Base-by-base conservation (phyloP, 495 filamentous ascomycete species). In the Penicillium bovifimosum region DNA sequence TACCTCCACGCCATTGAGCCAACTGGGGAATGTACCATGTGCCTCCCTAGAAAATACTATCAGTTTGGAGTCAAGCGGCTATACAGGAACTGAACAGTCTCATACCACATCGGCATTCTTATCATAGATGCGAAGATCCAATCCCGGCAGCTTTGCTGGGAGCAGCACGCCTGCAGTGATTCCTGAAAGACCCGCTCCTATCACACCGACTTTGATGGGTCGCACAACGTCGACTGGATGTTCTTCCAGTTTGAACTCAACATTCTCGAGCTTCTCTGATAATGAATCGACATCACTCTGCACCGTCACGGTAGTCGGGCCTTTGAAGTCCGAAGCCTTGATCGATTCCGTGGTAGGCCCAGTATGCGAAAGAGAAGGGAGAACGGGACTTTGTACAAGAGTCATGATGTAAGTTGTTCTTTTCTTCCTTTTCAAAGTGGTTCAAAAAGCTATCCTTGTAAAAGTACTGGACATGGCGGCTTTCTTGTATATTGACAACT, bases 31-130 rank as follows among this genome's bases (percentile, higher is more conserved):
- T 53, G 8, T 62, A 69, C 69, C 79, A 82, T 14, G 76, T 80
- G 6, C 79, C 79, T 45, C 78, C 75, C 71, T 77, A 50, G 2
- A 29, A 52, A 35, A 10, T 7, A 14, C 16, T 29, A 17, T 47
- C 5, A 36, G 18, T 3, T 36, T 3, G 16, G 3, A 33, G 41
- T 24, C 18, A 13, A 13, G 18, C 5, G 6, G 34, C 34, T 36
- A 6, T 2, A n/a, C 13, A 13, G n/a, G 1, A 5, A 16, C 41
- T 33, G 38, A 47, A 13, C 7, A 14, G 5, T 8, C 36, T 60
- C 74, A 27, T 71, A 77, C 77, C 50, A 80, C 71, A 46, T 80
- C 78, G 6, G 62, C 53, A 53, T 83, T 82, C 60, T 80, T 81
- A 35, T 83, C 80, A 31, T 74, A 78, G 13, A 83, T 77, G 13